Evolutionary conservation across 169 alveolate species (phyloP).

Genomic region (Plasmodium relictum): DNA sequence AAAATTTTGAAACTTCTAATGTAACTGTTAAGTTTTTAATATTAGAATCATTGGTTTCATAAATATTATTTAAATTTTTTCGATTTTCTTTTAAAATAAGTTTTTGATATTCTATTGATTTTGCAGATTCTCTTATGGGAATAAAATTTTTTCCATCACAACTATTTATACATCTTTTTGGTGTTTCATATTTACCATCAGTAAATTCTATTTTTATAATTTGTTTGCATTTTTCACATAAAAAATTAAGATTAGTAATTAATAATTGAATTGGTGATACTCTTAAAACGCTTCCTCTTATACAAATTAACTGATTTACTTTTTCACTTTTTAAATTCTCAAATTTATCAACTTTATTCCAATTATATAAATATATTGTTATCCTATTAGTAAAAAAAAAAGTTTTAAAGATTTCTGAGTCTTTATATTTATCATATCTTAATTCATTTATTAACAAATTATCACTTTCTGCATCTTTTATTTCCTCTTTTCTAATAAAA

Average conservation of each 20-base stretch:
- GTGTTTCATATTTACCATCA: slow-evolving; percentile 71
- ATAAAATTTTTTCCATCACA: slow-evolving; percentile 41
- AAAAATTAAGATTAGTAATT: slow-evolving; percentile 51
- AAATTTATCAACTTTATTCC: slow-evolving; percentile 71
- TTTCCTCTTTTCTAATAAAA: slow-evolving; percentile 42
- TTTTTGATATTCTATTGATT: slow-evolving; percentile 70
- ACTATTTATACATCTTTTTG: slow-evolving; percentile 30
- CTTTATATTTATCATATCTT: slow-evolving; percentile 32
- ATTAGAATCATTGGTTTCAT: slow-evolving; percentile 39
- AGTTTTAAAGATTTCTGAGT: slow-evolving; percentile 35
- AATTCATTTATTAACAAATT: slow-evolving; percentile 31
- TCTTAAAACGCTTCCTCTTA: slow-evolving; percentile 73
- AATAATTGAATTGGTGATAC: slow-evolving; percentile 64
- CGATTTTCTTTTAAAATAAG: slow-evolving; percentile 63
- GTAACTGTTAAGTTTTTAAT: slow-evolving; percentile 50
- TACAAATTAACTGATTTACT: slow-evolving; percentile 55
- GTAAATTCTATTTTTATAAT: slow-evolving; percentile 40
- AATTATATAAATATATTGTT: slow-evolving; percentile 62
- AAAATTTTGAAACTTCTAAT: slow-evolving; percentile 51
- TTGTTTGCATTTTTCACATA: slow-evolving; percentile 62
- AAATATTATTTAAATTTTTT: slow-evolving; percentile 25
- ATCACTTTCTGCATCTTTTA: slow-evolving; percentile 6
- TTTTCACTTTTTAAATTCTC: slow-evolving; percentile 60
- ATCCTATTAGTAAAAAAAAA: slow-evolving; percentile 38
- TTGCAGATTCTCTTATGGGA: slow-evolving; percentile 74